Conservation (phyloP, 208 protist genomes). For the Trypanosoma congolense region DNA sequence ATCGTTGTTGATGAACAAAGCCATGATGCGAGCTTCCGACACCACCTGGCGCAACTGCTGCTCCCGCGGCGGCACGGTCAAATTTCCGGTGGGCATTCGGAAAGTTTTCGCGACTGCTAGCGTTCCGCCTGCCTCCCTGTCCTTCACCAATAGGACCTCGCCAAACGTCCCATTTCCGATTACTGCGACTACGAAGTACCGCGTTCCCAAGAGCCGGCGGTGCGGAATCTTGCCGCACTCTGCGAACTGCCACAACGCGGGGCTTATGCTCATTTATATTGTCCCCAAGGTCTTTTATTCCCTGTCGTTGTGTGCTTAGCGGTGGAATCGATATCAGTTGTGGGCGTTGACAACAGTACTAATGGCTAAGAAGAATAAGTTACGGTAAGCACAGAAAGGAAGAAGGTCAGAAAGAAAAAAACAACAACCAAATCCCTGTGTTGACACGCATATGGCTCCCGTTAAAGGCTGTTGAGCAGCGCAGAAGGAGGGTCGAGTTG, state of each 20-base stretch:
- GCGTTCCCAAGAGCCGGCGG: conserved; percentile 14
- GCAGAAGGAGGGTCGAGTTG: too few species aligned
- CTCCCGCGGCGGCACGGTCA: not conserved
- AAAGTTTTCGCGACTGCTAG: conserved; percentile 17
- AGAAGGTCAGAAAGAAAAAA: not conserved
- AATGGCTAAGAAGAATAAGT: too few species aligned
- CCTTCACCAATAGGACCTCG: conserved; percentile 22
- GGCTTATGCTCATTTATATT: conserved; percentile 2
- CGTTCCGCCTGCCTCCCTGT: conserved; percentile 3
- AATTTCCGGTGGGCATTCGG: not conserved
- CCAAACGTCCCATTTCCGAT: conserved; percentile 20
- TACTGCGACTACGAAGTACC: conserved; percentile 8
- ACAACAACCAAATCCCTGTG: not conserved
- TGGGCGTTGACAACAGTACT: too few species aligned
- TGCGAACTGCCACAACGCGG: not conserved
- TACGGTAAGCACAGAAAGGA: too few species aligned
- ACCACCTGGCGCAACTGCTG: conserved; percentile 1
- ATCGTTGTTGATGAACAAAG: conserved; percentile 18
- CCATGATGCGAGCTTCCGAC: conserved; percentile 12
- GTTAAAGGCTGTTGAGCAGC: too few species aligned
- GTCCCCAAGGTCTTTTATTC: too few species aligned
- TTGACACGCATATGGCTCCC: too few species aligned
- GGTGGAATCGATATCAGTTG: too few species aligned
- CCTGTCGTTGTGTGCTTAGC: too few species aligned
- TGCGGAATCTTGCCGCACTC: conserved; percentile 5